Evolutionary conservation across 139 green algal genomes (phyloP), one percentile per base, ranked within the genome.

Genomic region (Asterochloris erici): DNA sequence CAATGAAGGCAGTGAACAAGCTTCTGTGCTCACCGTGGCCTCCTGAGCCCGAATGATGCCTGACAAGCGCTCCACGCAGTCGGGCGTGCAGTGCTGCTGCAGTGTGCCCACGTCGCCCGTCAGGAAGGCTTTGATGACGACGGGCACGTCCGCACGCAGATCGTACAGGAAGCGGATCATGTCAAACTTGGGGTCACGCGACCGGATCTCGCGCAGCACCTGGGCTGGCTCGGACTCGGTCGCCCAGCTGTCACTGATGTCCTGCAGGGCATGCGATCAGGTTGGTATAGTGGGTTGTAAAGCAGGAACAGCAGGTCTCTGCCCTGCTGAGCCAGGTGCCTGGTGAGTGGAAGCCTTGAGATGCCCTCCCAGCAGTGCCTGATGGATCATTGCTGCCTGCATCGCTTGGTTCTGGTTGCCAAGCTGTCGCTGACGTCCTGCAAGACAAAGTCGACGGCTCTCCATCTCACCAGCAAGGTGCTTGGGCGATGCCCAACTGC

Each of bases 161-260:
- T 85, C 78, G 24, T 73, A 77, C 79, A 97, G 84, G 82, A 97
- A 95, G 38, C 75, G 81, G 63, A 92, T 92, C 92, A 97, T 97
- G 91, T 98, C 94, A 85, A 98, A 98, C 66, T 21, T 66, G 2
- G 93, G 92, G 87, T 98, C 93, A 12, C 95, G 88, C 10, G 82
- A 68, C 0, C 91, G 89, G 68, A 98, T 96, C 83, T 96, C 93
- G n/a, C 86, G 85, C 88, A 98, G 92, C 0, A 95, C 94, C 10
- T 86, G 82, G 14, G 91, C 94, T 15, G 87, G 83, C 81, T 98
- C 95, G 0, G 86, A 90, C 86, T 95, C 92, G 14, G 87, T 86
- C 78, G 96, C 95, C 73, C 96, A 74, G 54, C 84, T 89, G 82
- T 95, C 88, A 77, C 91, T 91, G 17, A 94, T 87, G 76, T 97